These are phyloP conservation scores for Vanrija sp. DNA, from an alignment of 1,284 basidiomycete genomes.

Conservation along the genomic window DNA sequence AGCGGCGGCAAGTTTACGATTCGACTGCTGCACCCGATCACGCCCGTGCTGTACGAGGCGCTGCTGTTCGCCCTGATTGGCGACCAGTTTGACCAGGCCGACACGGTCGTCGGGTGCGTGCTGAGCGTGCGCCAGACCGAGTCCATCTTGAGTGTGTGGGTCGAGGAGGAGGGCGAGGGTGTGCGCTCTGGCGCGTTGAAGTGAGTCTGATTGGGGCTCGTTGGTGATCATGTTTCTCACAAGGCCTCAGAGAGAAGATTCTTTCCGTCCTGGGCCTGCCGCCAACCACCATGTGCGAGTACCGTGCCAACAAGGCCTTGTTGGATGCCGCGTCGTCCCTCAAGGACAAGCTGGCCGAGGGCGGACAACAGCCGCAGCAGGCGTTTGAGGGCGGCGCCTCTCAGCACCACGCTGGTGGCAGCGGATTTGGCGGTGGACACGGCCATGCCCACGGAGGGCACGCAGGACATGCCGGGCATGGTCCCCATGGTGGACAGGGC, in stretches of 20 bases:
- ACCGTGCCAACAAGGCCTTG: conserved; percentile 46
- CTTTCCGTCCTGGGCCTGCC: conserved; percentile 42
- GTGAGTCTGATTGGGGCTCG: conserved; percentile 26
- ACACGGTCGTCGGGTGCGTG: conserved; percentile 48
- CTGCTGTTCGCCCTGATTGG: conserved; percentile 46
- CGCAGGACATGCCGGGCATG: background rate
- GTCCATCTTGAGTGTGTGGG: conserved; percentile 50
- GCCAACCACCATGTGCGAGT: conserved; percentile 43
- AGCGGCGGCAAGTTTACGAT: conserved; percentile 47
- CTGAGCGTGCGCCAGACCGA: conserved; percentile 47
- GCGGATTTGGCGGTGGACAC: background rate
- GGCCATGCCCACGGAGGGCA: background rate
- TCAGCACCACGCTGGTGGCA: background rate
- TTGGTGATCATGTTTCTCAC: background rate
- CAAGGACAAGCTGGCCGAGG: conserved; percentile 14
- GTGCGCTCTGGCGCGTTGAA: conserved; percentile 41
- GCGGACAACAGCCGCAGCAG: conserved; percentile 1
- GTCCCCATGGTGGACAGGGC: background rate
- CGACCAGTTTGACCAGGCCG: conserved; percentile 49
- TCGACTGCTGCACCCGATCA: conserved; percentile 43
- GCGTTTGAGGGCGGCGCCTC: background rate
- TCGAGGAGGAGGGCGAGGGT: conserved; percentile 47
- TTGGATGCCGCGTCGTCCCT: conserved; percentile 35
- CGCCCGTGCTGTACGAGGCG: conserved; percentile 45
- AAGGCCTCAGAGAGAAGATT: conserved; percentile 41